These are phyloP conservation scores for Rhizophora mangle DNA, from an alignment of 345 rosid species.

Conservation along the genomic window DNA sequence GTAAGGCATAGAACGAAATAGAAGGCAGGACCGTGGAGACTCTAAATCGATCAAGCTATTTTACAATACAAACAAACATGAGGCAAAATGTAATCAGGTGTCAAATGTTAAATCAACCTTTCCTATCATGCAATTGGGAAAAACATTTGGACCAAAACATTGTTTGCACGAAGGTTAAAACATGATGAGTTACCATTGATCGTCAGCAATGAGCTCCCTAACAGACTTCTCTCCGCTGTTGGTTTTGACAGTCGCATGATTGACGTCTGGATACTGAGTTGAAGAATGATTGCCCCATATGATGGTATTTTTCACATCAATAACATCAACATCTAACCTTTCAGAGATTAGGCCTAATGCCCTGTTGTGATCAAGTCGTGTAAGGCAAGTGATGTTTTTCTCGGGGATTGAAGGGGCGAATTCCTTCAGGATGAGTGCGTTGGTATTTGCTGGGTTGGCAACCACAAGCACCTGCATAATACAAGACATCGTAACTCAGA, in stretches of 20 bases:
- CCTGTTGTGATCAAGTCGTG: constrained; percentile 83
- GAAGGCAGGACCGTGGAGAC: no score
- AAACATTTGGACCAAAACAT: no score
- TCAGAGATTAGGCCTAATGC: constrained; percentile 70
- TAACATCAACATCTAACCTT: constrained; percentile 48
- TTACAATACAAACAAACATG: no score
- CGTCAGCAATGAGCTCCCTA: constrained; percentile 48
- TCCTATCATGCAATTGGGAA: no score
- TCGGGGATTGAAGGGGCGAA: constrained; percentile 77
- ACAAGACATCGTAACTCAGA: not conserved
- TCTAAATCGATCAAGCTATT: no score
- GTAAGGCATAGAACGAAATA: no score
- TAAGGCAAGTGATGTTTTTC: constrained; percentile 75
- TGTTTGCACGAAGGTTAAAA: no score
- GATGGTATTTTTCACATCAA: constrained; percentile 63
- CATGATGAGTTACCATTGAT: constrained; percentile 43
- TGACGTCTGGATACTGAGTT: constrained; percentile 83
- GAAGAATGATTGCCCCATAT: constrained; percentile 96
- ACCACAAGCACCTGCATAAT: constrained; percentile 51
- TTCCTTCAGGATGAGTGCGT: constrained; percentile 73
- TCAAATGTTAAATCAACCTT: no score
- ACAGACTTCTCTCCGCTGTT: constrained; percentile 40
- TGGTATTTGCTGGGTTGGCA: constrained; percentile 90
- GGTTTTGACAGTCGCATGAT: constrained; percentile 52
- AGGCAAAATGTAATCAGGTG: no score